Evolutionary conservation across 768 basidiomycete species (phyloP).

Genomic region (Leccinum subtestaceum): DNA sequence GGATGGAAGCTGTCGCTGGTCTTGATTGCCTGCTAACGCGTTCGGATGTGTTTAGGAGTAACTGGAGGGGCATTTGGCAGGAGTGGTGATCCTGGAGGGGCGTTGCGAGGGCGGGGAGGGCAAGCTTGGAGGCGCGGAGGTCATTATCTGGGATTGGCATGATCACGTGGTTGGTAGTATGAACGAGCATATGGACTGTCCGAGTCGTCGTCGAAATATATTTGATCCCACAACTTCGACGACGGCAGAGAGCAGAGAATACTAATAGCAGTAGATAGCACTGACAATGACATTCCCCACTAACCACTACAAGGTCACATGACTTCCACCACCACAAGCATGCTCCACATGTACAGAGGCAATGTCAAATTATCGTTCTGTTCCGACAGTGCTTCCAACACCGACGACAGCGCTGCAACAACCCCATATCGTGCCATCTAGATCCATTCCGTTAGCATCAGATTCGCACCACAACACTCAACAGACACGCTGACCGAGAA

Average conservation of each 20-base stretch:
- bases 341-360: slow-evolving; percentile 94
- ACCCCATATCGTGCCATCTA: slow-evolving; percentile 67
- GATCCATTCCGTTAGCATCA: slow-evolving; percentile 21
- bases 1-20: slow-evolving; percentile 44
- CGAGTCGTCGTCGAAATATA: background rate
- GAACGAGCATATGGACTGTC: background rate
- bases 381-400: slow-evolving; percentile 87
- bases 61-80: slow-evolving; percentile 34
- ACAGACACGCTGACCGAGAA: slow-evolving; percentile 66
- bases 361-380: slow-evolving; percentile 98
- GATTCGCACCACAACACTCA: background rate
- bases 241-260: background rate
- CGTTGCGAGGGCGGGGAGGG: slow-evolving; percentile 19
- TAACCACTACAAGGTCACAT: slow-evolving; percentile 27
- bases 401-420: slow-evolving; percentile 60
- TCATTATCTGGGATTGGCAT: slow-evolving; percentile 30
- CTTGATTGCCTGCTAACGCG: slow-evolving; percentile 32
- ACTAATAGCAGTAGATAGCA: slow-evolving; percentile 1
- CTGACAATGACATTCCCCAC: slow-evolving; percentile 12
- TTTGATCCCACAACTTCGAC: background rate
- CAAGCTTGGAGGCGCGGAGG: slow-evolving; percentile 5
- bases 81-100: slow-evolving; percentile 23
- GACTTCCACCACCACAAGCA: slow-evolving; percentile 57
- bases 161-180: slow-evolving; percentile 20
- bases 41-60: slow-evolving; percentile 29